Conservation (phyloP, 1,139 yeast genomes). For the Geotrichum fermentans region DNA sequence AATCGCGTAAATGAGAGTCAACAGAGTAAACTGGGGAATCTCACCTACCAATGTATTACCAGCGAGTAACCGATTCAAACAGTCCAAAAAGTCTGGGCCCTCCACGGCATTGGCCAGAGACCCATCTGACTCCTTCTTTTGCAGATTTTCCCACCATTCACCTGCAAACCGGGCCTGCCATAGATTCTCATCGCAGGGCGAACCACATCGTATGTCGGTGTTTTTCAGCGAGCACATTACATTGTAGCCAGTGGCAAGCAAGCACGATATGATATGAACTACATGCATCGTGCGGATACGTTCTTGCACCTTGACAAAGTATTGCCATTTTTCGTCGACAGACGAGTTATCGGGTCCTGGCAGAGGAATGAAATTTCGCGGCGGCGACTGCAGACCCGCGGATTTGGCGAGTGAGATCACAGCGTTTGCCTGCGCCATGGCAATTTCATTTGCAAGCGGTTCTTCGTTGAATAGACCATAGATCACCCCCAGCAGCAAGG, state of each 20-base stretch:
- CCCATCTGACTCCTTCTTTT: conserved; percentile 31
- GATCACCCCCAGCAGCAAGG: conserved; percentile 73
- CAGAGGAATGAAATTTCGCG: conserved; percentile 36
- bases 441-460: conserved; percentile 62
- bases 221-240: conserved; percentile 52
- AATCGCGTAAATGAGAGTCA: conserved; percentile 64
- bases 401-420: conserved; percentile 74
- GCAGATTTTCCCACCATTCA: conserved; percentile 51
- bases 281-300: conserved; percentile 82
- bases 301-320: conserved; percentile 75
- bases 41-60: conserved; percentile 34
- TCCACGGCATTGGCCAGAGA: conserved; percentile 28
- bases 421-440: conserved; percentile 70
- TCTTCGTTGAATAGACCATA: conserved; percentile 81
- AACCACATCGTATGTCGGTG: conserved; percentile 66
- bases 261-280: conserved; percentile 64
- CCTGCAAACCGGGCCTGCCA: conserved; percentile 58
- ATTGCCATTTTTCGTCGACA: conserved; percentile 57
- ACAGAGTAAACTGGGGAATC: conserved; percentile 45
- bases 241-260: conserved; percentile 67
- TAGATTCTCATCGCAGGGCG: conserved; percentile 65
- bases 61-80: conserved; percentile 27
- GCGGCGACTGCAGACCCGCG: conserved; percentile 67
- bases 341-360: conserved; percentile 37
- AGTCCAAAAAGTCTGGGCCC: conserved; percentile 30